Percentiles rank a stretch among this genome's conserved stretches.
Conservation (phyloP, 23 red algal species). For the Gracilariopsis chorda region DNA sequence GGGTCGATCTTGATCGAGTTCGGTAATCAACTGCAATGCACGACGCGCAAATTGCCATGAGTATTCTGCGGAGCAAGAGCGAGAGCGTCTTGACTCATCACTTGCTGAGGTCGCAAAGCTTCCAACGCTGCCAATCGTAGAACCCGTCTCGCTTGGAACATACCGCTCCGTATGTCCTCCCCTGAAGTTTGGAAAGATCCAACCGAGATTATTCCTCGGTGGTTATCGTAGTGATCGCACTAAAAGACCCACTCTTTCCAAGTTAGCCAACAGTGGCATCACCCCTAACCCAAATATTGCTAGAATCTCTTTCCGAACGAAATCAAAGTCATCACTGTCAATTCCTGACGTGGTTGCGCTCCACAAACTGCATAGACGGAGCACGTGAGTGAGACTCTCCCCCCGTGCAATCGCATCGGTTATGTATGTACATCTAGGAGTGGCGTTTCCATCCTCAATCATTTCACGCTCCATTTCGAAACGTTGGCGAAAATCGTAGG, state of each 20-base stretch:
- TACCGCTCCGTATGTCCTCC: slow-evolving; percentile 13
- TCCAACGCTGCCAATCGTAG: neutral
- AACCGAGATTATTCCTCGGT: neutral
- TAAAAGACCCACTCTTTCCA: slow-evolving; percentile 42
- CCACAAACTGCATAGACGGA: slow-evolving; percentile 51
- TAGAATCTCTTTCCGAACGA: slow-evolving; percentile 37
- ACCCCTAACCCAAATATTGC: slow-evolving; percentile 51
- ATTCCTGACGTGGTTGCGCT: slow-evolving; percentile 45
- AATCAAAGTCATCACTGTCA: slow-evolving; percentile 45
- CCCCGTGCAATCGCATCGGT: slow-evolving; percentile 37
- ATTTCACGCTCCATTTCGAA: slow-evolving; percentile 57
- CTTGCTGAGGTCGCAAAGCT: neutral
- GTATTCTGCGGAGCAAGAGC: slow-evolving; percentile 31
- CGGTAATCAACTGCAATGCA: slow-evolving; percentile 47
- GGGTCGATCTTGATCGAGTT: slow-evolving; percentile 45
- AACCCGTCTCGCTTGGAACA: slow-evolving; percentile 25
- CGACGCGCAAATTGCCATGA: slow-evolving; percentile 75
- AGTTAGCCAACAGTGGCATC: slow-evolving; percentile 38
- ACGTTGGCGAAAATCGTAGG: slow-evolving; percentile 33
- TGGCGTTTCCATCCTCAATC: slow-evolving; percentile 52
- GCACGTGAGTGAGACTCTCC: slow-evolving; percentile 40
- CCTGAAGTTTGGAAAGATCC: slow-evolving; percentile 43
- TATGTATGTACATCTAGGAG: slow-evolving; percentile 6
- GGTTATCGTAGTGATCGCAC: slow-evolving; percentile 35
- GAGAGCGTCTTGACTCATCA: slow-evolving; percentile 1